phyloP scores from a whole-genome alignment of 495 filamentous ascomycete species.

The Penicillium roqueforti region DNA sequence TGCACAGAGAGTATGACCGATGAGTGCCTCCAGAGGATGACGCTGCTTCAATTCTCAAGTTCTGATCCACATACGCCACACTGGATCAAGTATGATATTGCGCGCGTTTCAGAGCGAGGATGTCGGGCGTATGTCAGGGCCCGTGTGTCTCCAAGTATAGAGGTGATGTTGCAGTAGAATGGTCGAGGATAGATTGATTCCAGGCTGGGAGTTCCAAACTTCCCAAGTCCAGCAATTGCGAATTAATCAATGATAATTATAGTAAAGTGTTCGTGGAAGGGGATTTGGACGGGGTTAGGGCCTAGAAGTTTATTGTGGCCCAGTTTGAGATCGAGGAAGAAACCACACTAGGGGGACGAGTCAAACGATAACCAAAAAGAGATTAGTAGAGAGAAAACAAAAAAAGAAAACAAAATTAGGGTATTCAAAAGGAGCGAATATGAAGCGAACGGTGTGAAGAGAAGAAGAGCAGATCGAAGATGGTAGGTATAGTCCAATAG shows the following conservation, averaged over 20 bases:
- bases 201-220: constrained; percentile 2
- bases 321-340: constrained; percentile 15
- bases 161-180: constrained; percentile 16
- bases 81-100: constrained; percentile 18
- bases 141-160: constrained; percentile 6
- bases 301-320: constrained; percentile 18
- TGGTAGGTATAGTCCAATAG: constrained; percentile 26
- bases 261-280: constrained; percentile 24
- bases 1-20: background rate
- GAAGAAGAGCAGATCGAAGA: constrained; percentile 18
- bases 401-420: constrained; percentile 24
- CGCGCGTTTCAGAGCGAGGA: constrained; percentile 21
- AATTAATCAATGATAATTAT: constrained; percentile 31
- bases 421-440: constrained; percentile 30
- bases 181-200: constrained; percentile 29
- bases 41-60: constrained; percentile 9
- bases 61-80: constrained; percentile 23
- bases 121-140: constrained; percentile 9
- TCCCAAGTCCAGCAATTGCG: constrained; percentile 8
- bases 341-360: constrained; percentile 6
- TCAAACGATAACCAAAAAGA: constrained; percentile 10
- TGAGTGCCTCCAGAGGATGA: constrained; percentile 12
- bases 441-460: constrained; percentile 20
- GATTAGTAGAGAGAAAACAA: constrained; percentile 14
- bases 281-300: constrained; percentile 9